Percentiles rank a stretch among this genome's conserved stretches.
phyloP scores from a whole-genome alignment of 2,329 filamentous ascomycete species.

The Penicillium sp. region DNA sequence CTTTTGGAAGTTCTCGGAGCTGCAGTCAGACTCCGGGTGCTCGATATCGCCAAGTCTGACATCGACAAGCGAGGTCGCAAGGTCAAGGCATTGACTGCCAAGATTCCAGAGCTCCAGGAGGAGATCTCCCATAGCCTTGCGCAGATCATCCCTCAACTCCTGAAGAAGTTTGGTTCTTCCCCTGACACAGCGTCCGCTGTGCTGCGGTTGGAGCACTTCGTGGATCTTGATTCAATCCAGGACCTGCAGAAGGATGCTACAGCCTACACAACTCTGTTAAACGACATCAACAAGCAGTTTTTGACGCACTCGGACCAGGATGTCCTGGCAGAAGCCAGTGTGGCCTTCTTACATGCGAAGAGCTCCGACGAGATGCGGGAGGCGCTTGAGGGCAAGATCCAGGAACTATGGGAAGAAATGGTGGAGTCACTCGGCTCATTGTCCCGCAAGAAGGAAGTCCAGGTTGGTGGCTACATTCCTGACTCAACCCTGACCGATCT shows the following conservation, averaged over 20 bases:
- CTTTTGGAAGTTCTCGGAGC: constrained; percentile 84
- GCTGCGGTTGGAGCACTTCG: constrained; percentile 77
- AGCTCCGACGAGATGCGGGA: constrained; percentile 88
- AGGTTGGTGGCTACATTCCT: constrained; percentile 66
- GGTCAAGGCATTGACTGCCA: constrained; percentile 59
- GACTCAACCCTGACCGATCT: constrained; percentile 66
- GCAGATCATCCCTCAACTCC: constrained; percentile 73
- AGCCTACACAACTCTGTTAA: constrained; percentile 74
- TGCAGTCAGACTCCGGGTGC: constrained; percentile 71
- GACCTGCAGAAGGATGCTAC: constrained; percentile 83
- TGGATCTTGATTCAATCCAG: constrained; percentile 84
- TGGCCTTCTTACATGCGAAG: constrained; percentile 79
- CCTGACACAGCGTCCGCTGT: constrained; percentile 83
- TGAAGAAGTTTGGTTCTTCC: constrained; percentile 91
- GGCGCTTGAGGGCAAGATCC: constrained; percentile 74
- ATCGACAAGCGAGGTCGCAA: constrained; percentile 56
- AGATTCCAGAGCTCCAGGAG: constrained; percentile 69
- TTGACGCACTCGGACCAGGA: constrained; percentile 83
- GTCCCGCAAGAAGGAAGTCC: constrained; percentile 69
- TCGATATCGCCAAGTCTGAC: constrained; percentile 62
- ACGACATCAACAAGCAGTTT: constrained; percentile 93
- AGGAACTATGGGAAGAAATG: constrained; percentile 80
- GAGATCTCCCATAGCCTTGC: constrained; percentile 76
- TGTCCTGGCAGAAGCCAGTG: constrained; percentile 79
- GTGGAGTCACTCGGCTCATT: constrained; percentile 71